These are phyloP conservation scores for Coniella vitis DNA, from an alignment of 2,329 filamentous ascomycete genomes.

Conservation along the genomic window DNA sequence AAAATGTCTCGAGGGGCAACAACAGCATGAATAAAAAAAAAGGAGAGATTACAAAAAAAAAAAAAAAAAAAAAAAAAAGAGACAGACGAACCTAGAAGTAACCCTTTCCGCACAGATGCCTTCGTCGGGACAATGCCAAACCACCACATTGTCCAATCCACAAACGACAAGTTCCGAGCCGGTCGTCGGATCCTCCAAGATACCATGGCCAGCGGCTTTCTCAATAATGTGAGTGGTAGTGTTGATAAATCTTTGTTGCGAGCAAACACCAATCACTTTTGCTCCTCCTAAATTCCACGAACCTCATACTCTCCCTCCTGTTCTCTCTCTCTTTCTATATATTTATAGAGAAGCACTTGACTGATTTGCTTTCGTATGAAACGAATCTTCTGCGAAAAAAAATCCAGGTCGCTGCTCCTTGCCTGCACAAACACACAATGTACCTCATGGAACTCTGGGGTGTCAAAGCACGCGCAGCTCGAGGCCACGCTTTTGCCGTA, in stretches of 20 bases:
- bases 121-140: conserved; percentile 7
- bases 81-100: not conserved
- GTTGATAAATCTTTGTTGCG: conserved; percentile 18
- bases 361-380: no score
- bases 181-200: conserved; percentile 10
- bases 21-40: no score
- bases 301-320: not conserved
- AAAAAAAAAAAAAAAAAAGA: not conserved
- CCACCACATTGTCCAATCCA: conserved; percentile 9
- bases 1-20: no score
- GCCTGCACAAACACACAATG: conserved; percentile 4
- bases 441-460: conserved; percentile 9
- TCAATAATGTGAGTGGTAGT: conserved; percentile 20
- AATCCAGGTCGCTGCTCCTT: conserved; percentile 10
- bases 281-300: not conserved
- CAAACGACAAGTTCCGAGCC: conserved; percentile 6
- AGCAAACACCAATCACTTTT: not conserved
- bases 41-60: no score
- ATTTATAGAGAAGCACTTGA: no score
- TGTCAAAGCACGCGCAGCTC: not conserved
- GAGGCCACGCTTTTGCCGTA: not conserved
- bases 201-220: conserved; percentile 10
- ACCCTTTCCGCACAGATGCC: conserved; percentile 19
- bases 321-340: not conserved
- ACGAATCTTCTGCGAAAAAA: no score